Evolutionary conservation across 2,329 filamentous ascomycete species (phyloP).

Genomic region (Tolypocladium pustulatum): DNA sequence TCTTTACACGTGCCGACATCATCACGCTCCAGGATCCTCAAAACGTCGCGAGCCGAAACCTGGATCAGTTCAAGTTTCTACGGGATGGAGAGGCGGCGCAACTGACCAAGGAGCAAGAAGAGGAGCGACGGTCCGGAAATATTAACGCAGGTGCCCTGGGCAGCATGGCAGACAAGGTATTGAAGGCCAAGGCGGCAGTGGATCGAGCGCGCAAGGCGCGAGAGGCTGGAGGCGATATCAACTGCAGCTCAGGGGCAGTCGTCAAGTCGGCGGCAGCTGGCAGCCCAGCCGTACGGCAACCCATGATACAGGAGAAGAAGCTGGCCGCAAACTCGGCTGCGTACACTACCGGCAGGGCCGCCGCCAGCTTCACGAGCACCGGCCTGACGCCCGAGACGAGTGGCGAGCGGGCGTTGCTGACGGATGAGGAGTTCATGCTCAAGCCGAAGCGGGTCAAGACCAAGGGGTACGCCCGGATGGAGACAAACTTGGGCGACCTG

Average conservation of each 20-base stretch:
- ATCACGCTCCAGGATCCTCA: slow-evolving; percentile 95
- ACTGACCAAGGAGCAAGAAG: slow-evolving; percentile 59
- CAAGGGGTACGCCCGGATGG: slow-evolving; percentile 84
- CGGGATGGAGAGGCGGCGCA: slow-evolving; percentile 67
- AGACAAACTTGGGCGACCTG: slow-evolving; percentile 74
- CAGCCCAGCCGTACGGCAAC: slow-evolving; percentile 13
- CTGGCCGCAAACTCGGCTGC: slow-evolving; percentile 74
- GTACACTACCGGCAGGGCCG: slow-evolving; percentile 83
- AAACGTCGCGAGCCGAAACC: slow-evolving; percentile 70
- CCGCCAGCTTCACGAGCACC: slow-evolving; percentile 91
- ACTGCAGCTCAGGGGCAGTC: slow-evolving; percentile 37
- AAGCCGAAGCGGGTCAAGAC: slow-evolving; percentile 79
- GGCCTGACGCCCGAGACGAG: slow-evolving; percentile 88
- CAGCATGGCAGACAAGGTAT: slow-evolving; percentile 67
- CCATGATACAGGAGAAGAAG: slow-evolving; percentile 43
- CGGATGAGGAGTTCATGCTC: slow-evolving; percentile 94
- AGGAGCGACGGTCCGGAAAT: slow-evolving; percentile 52
- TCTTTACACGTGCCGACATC: slow-evolving; percentile 83
- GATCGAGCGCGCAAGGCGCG: slow-evolving; percentile 75
- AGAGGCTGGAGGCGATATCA: slow-evolving; percentile 46
- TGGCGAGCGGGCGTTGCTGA: slow-evolving; percentile 72
- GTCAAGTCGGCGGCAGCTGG: slow-evolving; percentile 19
- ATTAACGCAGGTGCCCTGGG: slow-evolving; percentile 78
- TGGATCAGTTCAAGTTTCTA: slow-evolving; percentile 81
- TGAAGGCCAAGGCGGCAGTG: slow-evolving; percentile 89